Evolutionary conservation across 2,329 filamentous ascomycete species (phyloP), one percentile per base, ranked within the genome.

Genomic region (Venturia nashicola): DNA sequence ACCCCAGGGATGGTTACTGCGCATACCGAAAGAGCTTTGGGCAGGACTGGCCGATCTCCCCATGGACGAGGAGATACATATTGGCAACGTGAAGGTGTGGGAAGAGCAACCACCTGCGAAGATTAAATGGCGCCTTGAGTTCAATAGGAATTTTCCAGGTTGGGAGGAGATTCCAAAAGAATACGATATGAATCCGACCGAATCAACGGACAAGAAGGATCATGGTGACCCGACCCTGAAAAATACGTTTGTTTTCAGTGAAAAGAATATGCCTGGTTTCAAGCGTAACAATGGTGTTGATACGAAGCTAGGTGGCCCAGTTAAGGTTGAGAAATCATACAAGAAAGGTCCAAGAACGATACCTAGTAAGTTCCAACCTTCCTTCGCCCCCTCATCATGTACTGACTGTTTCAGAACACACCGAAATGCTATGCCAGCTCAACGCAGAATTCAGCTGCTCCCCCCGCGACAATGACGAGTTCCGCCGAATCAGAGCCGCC

Each of bases 161-260:
- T 63, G 23, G 36, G 59, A 62, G 6, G 1, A 40, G 54, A 64
- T 64, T 20, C 64, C 64, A n/a, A 65, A 65, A 42, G 91, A 96
- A 71, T 99, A 97, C 76, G 84, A 90, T 68, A 78, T 97, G 65
- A 57, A 20, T 23, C 8, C 9, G 23, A 34, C 27, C 12, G 27
- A 40, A 34, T 67, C 68, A 0, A 76, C 83, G n/a, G 85, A 93
- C 42, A 85, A 84, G 70, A 57, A 57, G 51, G 51, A 18, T 20
- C 11, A 39, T 9, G 16, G 11, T 18, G 51, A 57, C 16, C 51
- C 51, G 6, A 57, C 51, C 6, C 18, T 57, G 18, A 34, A 20
- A 20, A 97, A 96, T 75, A 94, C 91, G 23, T 96, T 89, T 72
- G 80, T 97, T 64, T 99, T 99, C 72, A 91, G 89, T 48, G 94